phyloP scores from a whole-genome alignment of 2,329 filamentous ascomycete genomes.

The Aspergillus aculeatus region DNA sequence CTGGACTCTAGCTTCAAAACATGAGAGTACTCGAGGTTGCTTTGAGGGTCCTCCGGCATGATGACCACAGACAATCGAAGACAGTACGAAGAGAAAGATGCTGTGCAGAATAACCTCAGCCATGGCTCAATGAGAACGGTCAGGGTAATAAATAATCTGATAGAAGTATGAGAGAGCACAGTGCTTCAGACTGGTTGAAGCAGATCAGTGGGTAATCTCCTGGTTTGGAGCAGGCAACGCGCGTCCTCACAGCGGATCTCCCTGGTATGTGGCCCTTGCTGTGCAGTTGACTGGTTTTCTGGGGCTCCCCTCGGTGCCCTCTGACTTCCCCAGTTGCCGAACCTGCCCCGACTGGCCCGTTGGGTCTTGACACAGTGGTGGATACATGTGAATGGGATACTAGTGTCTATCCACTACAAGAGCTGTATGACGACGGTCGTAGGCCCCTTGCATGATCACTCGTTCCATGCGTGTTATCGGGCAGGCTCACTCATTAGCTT shows the following conservation, averaged over 20 bases:
- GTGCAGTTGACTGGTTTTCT: neutral
- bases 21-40: slow-evolving; percentile 4
- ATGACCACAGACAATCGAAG: neutral
- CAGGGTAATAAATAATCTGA: neutral
- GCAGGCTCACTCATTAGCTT: neutral
- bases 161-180: neutral
- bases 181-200: neutral
- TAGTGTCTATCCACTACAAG: no score
- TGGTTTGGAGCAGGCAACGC: neutral
- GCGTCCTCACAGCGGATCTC: neutral
- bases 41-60: slow-evolving; percentile 8
- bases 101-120: neutral
- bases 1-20: slow-evolving; percentile 6
- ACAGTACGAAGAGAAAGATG: neutral
- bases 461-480: neutral
- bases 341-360: neutral
- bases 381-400: neutral
- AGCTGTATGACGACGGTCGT: neutral
- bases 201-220: neutral
- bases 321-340: neutral
- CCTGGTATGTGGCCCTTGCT: neutral
- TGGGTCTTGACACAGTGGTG: neutral
- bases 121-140: neutral
- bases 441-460: neutral
- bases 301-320: neutral